Evolutionary conservation across 2,329 filamentous ascomycete species (phyloP).

Genomic region (Xylaria arbuscula): DNA sequence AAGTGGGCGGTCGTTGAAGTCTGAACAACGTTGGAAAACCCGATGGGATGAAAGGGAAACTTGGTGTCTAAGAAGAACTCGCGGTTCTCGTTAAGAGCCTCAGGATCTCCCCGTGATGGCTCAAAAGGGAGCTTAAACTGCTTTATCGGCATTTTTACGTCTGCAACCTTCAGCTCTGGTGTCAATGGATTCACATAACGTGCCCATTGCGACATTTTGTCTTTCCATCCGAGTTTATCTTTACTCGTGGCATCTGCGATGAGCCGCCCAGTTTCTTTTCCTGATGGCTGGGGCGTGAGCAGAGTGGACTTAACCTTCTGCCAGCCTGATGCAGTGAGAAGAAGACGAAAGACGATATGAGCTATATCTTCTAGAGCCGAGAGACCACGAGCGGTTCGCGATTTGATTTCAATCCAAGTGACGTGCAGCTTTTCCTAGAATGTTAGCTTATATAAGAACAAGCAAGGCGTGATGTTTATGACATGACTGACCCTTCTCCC

Average conservation of each 20-base stretch:
- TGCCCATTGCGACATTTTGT: constrained; percentile 51
- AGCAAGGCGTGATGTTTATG: background rate
- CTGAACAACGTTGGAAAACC: constrained; percentile 42
- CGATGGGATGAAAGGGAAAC: constrained; percentile 35
- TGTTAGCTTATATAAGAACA: constrained; percentile 9
- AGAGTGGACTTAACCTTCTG: constrained; percentile 43
- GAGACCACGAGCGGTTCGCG: constrained; percentile 28
- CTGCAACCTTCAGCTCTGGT: constrained; percentile 1
- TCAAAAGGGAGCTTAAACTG: constrained; percentile 41
- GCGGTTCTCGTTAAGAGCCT: background rate
- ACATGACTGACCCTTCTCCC: constrained; percentile 41
- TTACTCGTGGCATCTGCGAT: constrained; percentile 47
- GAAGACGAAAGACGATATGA: constrained; percentile 60
- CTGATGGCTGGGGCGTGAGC: constrained; percentile 28
- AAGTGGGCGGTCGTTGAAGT: constrained; percentile 58
- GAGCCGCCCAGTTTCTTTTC: constrained; percentile 45
- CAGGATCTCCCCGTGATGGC: constrained; percentile 15
- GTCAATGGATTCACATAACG: constrained; percentile 47
- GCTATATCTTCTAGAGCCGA: constrained; percentile 53
- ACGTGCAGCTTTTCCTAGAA: constrained; percentile 49
- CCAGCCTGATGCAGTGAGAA: constrained; percentile 52
- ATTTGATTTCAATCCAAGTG: constrained; percentile 55
- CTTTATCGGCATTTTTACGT: constrained; percentile 23
- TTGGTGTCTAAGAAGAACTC: constrained; percentile 13
- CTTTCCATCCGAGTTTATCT: constrained; percentile 53